Percentiles rank a stretch among this genome's conserved stretches.
These are phyloP conservation scores for Houttuynia cordata DNA, from an alignment of 164 flowering plant genomes.

Conservation along the genomic window DNA sequence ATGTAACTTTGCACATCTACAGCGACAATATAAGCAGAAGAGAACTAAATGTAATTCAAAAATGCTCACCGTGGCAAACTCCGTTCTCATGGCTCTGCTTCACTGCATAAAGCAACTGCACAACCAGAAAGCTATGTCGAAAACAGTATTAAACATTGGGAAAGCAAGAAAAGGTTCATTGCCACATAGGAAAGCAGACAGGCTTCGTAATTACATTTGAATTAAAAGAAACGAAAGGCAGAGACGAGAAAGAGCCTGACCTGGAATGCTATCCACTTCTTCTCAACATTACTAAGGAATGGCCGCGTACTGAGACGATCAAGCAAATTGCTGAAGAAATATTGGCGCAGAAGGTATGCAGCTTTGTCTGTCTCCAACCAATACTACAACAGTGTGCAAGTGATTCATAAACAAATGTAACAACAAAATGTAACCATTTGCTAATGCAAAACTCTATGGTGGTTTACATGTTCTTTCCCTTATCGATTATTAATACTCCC, in stretches of 20 bases:
- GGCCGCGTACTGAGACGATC: constrained; percentile 95
- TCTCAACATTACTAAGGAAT: constrained; percentile 78
- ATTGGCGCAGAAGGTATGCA: constrained; percentile 84
- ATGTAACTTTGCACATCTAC: neutral
- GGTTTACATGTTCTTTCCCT: neutral
- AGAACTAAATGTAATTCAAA: neutral
- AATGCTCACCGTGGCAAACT: constrained; percentile 80
- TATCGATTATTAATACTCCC: too few relatives aligned
- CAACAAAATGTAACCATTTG: neutral
- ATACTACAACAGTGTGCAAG: constrained; percentile 45
- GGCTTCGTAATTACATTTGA: neutral
- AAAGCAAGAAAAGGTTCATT: neutral
- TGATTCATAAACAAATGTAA: neutral
- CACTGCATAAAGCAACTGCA: constrained; percentile 88
- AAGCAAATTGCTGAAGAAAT: constrained; percentile 85
- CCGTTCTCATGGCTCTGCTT: constrained; percentile 95
- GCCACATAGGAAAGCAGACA: neutral
- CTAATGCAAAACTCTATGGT: neutral
- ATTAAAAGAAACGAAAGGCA: neutral
- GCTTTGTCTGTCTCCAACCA: constrained; percentile 99
- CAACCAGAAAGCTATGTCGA: constrained; percentile 7
- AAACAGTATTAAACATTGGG: constrained; percentile 1
- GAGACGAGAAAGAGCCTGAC: constrained; percentile 18
- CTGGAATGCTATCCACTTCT: constrained; percentile 99
- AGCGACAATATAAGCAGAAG: neutral